Evolutionary conservation across 1,284 basidiomycete species (phyloP).

Genomic region (Marasmius fiardii): DNA sequence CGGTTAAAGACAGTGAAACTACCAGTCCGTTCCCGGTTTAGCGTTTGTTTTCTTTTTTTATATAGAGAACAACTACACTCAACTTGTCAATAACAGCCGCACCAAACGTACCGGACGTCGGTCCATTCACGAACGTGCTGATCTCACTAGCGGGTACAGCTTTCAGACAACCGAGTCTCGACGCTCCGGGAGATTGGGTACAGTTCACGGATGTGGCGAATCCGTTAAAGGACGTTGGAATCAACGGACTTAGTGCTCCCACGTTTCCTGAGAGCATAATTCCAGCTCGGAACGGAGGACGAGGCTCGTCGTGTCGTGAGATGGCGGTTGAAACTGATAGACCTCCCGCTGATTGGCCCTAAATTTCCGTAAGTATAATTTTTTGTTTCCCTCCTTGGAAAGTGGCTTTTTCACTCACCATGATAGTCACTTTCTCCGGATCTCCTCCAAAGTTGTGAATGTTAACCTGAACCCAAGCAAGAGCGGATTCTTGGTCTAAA

Average conservation of each 20-base stretch:
- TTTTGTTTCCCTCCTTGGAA: too few species aligned
- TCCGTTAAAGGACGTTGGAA: conserved; percentile 10
- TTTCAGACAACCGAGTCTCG: conserved; percentile 13
- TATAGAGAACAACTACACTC: too few species aligned
- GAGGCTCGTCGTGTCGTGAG: conserved; percentile 4
- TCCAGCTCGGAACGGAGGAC: conserved; percentile 16
- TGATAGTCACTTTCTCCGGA: conserved; percentile 19
- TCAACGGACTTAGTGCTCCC: background rate
- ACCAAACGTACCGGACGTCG: conserved; percentile 2
- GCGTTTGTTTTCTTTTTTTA: too few species aligned
- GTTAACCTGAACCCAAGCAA: conserved; percentile 18
- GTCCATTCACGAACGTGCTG: conserved; percentile 13
- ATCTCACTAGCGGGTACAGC: conserved; percentile 9
- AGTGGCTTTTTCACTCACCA: conserved; percentile 11
- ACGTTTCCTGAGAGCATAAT: conserved; percentile 3
- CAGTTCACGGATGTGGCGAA: conserved; percentile 14
- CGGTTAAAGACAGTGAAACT: conserved; percentile 15
- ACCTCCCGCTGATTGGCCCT: conserved; percentile 18
- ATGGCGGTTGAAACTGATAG: conserved; percentile 12
- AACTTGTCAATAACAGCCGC: conserved; percentile 14
- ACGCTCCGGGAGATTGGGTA: conserved; percentile 8
- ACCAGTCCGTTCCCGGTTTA: too few species aligned
- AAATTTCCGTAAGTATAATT: too few species aligned
- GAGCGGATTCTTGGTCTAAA: conserved; percentile 19
- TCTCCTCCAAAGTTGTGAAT: conserved; percentile 20